Conservation (phyloP, 2,329 filamentous ascomycete genomes). For the Shiraia sp. region DNA sequence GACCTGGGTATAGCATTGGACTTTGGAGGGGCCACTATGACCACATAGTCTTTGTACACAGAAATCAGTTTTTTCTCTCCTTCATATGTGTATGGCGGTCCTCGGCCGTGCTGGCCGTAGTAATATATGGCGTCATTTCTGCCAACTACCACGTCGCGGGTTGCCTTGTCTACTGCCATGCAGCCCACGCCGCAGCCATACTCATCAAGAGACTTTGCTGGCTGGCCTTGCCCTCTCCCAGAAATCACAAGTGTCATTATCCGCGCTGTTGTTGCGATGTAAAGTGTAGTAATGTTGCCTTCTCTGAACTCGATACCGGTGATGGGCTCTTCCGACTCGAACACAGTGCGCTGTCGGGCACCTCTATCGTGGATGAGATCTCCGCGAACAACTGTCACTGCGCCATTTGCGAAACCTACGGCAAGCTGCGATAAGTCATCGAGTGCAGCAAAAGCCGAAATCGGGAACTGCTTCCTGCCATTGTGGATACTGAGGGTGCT, state of each 20-base stretch:
- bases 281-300: conserved; percentile 72
- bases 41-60: conserved; percentile 83
- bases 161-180: conserved; percentile 82
- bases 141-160: conserved; percentile 86
- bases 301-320: conserved; percentile 82
- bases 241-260: conserved; percentile 87
- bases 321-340: conserved; percentile 94
- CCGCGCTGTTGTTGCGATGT: conserved; percentile 86
- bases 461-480: conserved; percentile 89
- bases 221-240: conserved; percentile 85
- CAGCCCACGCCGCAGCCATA: conserved; percentile 90
- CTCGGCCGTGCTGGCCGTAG: conserved; percentile 82
- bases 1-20: conserved; percentile 57
- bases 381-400: conserved; percentile 89
- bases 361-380: conserved; percentile 95
- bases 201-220: conserved; percentile 86
- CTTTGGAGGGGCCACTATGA: conserved; percentile 79
- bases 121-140: conserved; percentile 95
- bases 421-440: conserved; percentile 91
- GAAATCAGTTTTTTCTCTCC: conserved; percentile 82
- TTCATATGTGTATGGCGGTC: conserved; percentile 88
- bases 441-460: conserved; percentile 85
- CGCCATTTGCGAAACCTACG: conserved; percentile 93
- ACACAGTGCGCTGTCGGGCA: conserved; percentile 89
- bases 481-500: conserved; percentile 87